Evolutionary conservation across 768 basidiomycete species (phyloP), one percentile per base, ranked within the genome.

Genomic region (Hypholoma sublateritium): DNA sequence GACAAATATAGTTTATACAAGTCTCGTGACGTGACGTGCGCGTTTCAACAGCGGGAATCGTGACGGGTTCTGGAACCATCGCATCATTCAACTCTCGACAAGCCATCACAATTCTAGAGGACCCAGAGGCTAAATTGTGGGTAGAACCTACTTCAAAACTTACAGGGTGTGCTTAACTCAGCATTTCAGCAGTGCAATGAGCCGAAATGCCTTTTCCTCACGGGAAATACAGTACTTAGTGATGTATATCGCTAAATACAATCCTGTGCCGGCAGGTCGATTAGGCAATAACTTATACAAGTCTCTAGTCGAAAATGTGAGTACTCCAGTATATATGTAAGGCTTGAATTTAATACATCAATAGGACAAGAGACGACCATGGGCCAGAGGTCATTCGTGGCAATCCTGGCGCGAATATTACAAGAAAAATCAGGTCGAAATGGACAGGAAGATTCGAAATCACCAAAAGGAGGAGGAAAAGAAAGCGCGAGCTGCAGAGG

Each of bases 401-500:
- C 74, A 75, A n/a, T 84, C 84, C 4, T 88, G 87, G 87, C 79
- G 84, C 21, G 78, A 83, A 45, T 75, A 79, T n/a, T 88, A 88
- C 60, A 71, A 65, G 58, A 82, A 74, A 59, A 73, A 86, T 48
- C 49, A 72, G 37, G 61, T 34, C 0, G 21, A 60, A 0, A 85
- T 83, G 50, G 77, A 87, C 57, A 24, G 9, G 2, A 50, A 45
- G n/a, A 85, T 87, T 9, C 50, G 46, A 50, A 41, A 22, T 8
- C 47, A 55, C 36, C 36, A 55, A 36, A 58, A 17, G 6, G 32
- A 21, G 47, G 14, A 24, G 28, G 13, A 17, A n/a, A 14, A 48
- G n/a, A 35, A 45, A 44, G 13, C 21, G 28, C 32, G 32, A 59
- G 50, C 55, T 52, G 47, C 45, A 57, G 51, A 56, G 57, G 46